Evolutionary conservation across 805 yeast genomes (phyloP).

Genomic region (Yarrowia phangngaensis): DNA sequence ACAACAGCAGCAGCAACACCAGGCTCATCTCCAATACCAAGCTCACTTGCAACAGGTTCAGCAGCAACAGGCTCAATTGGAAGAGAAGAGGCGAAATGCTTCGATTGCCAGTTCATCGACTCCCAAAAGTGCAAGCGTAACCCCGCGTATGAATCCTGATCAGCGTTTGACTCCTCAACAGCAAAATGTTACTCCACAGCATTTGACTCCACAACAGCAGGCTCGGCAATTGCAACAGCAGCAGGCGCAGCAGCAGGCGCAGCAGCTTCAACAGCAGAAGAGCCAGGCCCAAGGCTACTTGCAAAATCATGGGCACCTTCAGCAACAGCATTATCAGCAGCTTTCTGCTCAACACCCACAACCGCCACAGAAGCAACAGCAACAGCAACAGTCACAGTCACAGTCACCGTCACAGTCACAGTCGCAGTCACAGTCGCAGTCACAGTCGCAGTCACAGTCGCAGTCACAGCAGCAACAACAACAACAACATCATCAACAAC

Average conservation of each 20-base stretch:
- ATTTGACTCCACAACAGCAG: conserved; percentile 19
- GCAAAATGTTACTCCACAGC: conserved; percentile 10
- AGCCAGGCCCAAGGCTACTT: conserved; percentile 17
- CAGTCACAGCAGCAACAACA: background rate
- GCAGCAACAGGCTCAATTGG: conserved; percentile 17
- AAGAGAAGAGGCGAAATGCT: conserved; percentile 17
- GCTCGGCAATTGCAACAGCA: conserved; percentile 13
- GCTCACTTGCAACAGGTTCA: conserved; percentile 16
- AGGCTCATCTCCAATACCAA: conserved; percentile 24
- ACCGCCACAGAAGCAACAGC: background rate
- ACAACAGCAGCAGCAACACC: conserved; percentile 24
- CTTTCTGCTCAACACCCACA: background rate
- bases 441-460: conserved; percentile 2
- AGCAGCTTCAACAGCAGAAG: conserved; percentile 26
- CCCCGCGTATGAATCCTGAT: background rate
- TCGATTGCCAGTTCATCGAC: background rate
- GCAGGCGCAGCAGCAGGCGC: background rate
- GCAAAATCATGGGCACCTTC: too few species aligned
- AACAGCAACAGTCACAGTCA: conserved; percentile 12
- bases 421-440: conserved; percentile 1
- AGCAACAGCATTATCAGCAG: conserved; percentile 23
- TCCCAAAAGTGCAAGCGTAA: conserved; percentile 1
- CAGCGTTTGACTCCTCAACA: conserved; percentile 14
- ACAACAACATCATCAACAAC: background rate
- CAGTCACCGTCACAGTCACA: conserved; percentile 10